Evolutionary conservation across 306 rosid species (phyloP), one percentile per base, ranked within the genome.

Genomic region (Glycine latifolia): DNA sequence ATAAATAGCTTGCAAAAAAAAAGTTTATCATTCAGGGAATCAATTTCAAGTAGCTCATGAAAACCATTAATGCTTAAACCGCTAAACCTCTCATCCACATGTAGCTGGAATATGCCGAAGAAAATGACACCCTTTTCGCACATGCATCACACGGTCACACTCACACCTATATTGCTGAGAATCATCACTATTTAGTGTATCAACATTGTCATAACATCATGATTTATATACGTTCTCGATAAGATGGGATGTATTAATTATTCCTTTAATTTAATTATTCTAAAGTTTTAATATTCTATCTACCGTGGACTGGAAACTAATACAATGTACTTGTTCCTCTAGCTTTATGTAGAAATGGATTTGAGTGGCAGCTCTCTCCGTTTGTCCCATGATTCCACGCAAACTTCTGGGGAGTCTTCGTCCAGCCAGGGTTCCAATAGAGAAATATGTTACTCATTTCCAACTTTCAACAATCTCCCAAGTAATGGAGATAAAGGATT

Each of bases 301-400:
- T 39, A 61, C 35, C 41, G 4, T 60, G 53, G 31, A 26, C 31
- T 26, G 31, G 55, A 77, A 12, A 66, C 47, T 67, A 67, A 76
- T 50, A 0, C 14, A 12, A 72, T 78, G 43, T 66, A 20, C 10
- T 49, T 52, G 62, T 78, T 66, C 4, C 13, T 79, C 66, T 86
- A 94, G 98, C 86, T 94, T 54, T 92, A 89, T 76, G 43, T 82
- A 60, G 93, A 91, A 75, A 87, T 85, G 86, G 93, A 91, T 47
- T 89, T 92, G 50, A 87, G 87, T 43, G 78, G 86, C 31, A 69
- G 70, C 73, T 78, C 92, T 15, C 15, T 53, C 50, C 82, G 83
- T 67, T 77, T 92, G 65, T 86, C 92, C 2, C 70, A 67, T 48
- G 85, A 77, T 86, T 90, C 88, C 26, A 87, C 92, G 50, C 87